Evolutionary conservation across 768 basidiomycete species (phyloP), one percentile per base, ranked within the genome.

Genomic region (Lepiota venenata): DNA sequence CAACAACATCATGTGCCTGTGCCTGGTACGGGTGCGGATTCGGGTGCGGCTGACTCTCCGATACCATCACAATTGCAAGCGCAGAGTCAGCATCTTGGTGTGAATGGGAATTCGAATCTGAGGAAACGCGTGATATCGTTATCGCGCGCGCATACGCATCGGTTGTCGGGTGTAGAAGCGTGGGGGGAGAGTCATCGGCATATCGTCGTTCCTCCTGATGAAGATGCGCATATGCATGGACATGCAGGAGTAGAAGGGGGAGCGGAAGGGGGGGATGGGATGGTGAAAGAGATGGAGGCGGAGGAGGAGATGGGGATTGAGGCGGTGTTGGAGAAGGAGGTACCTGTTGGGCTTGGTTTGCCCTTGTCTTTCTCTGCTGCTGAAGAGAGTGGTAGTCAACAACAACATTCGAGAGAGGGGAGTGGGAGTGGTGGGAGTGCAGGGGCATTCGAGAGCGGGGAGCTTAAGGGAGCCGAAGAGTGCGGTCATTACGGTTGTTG

Each of bases 171-270:
- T 0, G 53, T 55, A 4, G 53, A 55, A 14, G 46, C 41, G 3
- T 55, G 53, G 53, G 53, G 53, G 16, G 53, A 55, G 32, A 48
- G 14, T 41, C 53, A 55, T 48, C 46, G 45, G 32, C 52, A 54
- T 36, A n/a, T 37, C 21, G 50, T 52, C 0, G 41, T 44, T 39
- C 50, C 50, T 0, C 35, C 46, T 9, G 46, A 47, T 10, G 46
- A 47, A 3, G 35, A 29, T 40, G 18, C 10, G 9, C 32, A 32
- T 32, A 3, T 11, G 10, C 32, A 32, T 32, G 32, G 32, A 32
- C 25, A 25, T 25, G 25, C 25, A 40, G 12, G 38, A 2, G 29
- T 21, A 21, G 43, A 10, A 42, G 16, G 50, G n/a, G 15, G 25
- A 25, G 39, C 9, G 40, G 12, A 35, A 9, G 50, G 27, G 50